Evolutionary conservation across 148 eudicot species (phyloP).

Genomic region (Oxyria digyna): DNA sequence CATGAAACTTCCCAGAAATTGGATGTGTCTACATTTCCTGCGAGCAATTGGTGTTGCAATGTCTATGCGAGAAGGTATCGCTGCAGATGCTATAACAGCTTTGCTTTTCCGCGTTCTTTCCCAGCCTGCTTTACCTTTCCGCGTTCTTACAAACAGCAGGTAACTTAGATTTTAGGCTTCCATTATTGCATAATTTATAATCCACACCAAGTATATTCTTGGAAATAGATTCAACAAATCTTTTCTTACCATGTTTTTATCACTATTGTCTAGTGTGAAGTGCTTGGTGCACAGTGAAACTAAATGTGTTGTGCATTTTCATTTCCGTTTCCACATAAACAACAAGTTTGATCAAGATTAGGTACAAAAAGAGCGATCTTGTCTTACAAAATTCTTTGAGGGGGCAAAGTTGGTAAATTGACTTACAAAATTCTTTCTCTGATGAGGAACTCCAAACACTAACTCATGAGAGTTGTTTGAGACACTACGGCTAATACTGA

Average conservation of each 20-base stretch:
- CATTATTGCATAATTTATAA: neutral
- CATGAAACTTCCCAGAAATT: conserved; percentile 83
- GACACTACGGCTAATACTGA: too few species aligned
- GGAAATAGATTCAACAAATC: neutral
- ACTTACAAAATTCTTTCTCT: too few species aligned
- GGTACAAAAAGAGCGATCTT: too few species aligned
- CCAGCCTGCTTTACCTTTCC: conserved; percentile 93
- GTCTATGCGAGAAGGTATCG: conserved; percentile 98
- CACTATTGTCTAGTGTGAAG: conserved; percentile 50
- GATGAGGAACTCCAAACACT: too few species aligned
- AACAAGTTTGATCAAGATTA: too few species aligned
- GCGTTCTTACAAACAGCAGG: conserved; percentile 80
- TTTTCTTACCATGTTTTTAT: neutral
- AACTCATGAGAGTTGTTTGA: too few species aligned
- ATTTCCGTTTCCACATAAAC: too few species aligned
- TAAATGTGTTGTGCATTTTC: too few species aligned
- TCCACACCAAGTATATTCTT: too few species aligned
- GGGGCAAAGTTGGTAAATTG: too few species aligned
- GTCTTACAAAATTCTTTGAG: too few species aligned
- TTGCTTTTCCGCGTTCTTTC: conserved; percentile 88
- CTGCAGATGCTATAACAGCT: conserved; percentile 98
- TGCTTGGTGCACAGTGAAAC: conserved; percentile 80
- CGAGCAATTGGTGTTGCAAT: conserved; percentile 96
- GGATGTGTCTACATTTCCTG: conserved; percentile 97
- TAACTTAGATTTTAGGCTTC: conserved; percentile 10